Base-by-base conservation (phyloP, 2,329 filamentous ascomycete genomes). In the Talaromyces sp. region DNA sequence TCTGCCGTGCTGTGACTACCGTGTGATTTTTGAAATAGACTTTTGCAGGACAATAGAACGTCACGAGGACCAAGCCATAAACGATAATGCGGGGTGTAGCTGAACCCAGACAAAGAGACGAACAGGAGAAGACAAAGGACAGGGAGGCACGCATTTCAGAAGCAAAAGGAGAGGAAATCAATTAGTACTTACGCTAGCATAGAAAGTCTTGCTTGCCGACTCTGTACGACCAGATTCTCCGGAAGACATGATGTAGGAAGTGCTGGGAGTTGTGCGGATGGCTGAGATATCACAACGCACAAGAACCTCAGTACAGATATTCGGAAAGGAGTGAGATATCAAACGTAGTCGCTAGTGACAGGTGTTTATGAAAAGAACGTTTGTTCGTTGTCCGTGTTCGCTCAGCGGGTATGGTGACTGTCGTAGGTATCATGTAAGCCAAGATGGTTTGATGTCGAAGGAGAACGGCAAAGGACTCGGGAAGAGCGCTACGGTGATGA, bases 181-280 rank as follows among this genome's bases (percentile, higher is more conserved):
- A 54, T 27, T 16, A 43, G 31, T 47, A 75, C 75, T 74, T 69
- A 77, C 75, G 67, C 72, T 74, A 50, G 74, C 74, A 68, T 74
- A 76, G 62, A 73, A 77, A 66, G 71, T 76, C 68, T 75, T 76
- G 68, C 72, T 71, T n/a, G 72, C 72, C 48, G 72, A 73, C 54
- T 72, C 71, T 64, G 72, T 70, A 52, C 71, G 73, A 62, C 70
- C 68, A 50, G 70, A 70, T 50, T 63, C 64, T 24, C 72, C 72
- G 37, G 72, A 71, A 33, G 74, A 70, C 75, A 76, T 76, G 68
- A 45, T 63, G 50, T 7, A 48, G 7, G 10, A 19, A 43, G 37
- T 41, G 11, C 33, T 39, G 54, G 54, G 54, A 39, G 31, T 19
- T 7, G 27, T 37, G 52, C 10, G 52, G 33, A 37, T 37, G 31